phyloP scores from a whole-genome alignment of 225 moss, liverwort and hornwort species.

The Climacium dendroides region DNA sequence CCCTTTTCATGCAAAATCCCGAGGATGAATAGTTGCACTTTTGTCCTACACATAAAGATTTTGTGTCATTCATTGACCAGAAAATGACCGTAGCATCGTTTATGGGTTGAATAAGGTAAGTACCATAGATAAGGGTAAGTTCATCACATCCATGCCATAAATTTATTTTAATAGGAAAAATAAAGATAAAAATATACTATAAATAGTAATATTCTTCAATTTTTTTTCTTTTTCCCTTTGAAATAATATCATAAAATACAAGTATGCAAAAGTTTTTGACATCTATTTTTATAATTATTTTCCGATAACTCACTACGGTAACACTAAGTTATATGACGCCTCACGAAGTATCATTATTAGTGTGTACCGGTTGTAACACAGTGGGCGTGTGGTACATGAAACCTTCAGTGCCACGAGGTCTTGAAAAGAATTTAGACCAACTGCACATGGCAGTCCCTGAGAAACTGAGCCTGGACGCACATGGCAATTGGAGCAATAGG shows the following conservation, averaged over 20 bases:
- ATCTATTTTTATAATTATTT: background rate
- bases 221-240: too few species aligned
- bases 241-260: too few species aligned
- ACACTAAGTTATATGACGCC: background rate
- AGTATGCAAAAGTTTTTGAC: too few species aligned
- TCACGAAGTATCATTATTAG: background rate
- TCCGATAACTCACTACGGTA: accelerated
- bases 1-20: too few species aligned
- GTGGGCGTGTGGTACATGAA: background rate
- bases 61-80: too few species aligned
- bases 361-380: background rate
- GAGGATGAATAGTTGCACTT: too few species aligned
- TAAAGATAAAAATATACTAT: background rate
- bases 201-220: background rate
- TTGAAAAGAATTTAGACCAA: background rate
- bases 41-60: too few species aligned
- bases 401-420: background rate
- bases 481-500: background rate
- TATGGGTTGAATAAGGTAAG: background rate
- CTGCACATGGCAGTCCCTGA: background rate
- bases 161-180: accelerated
- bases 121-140: background rate
- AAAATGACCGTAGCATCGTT: too few species aligned
- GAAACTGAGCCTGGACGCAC: background rate
- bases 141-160: accelerated